Evolutionary conservation across 2,329 filamentous ascomycete genomes (phyloP).

Genomic region (Rhynchosporium graminicola): DNA sequence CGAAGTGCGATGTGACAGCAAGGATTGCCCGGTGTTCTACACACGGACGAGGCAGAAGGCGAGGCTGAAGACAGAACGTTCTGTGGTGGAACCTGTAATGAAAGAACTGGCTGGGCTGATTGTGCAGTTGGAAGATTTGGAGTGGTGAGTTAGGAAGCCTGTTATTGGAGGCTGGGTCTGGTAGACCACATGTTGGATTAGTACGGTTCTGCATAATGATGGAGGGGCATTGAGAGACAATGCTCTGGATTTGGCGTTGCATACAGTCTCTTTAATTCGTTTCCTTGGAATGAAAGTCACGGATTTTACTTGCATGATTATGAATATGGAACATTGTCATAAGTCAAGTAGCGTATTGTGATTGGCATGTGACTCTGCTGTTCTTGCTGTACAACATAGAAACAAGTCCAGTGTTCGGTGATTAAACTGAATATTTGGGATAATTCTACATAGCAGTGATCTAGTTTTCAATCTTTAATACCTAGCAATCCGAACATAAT

Average conservation of each 20-base stretch:
- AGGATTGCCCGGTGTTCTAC: conserved; percentile 93
- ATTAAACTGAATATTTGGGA: no score
- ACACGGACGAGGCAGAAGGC: conserved; percentile 65
- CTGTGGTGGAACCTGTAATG: conserved; percentile 45
- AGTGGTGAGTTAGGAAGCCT: conserved; percentile 32
- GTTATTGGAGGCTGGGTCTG: not conserved
- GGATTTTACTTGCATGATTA: not conserved
- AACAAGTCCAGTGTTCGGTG: no score
- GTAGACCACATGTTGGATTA: not conserved
- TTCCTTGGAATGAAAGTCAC: not conserved
- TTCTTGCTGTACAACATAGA: not conserved
- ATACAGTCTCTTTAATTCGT: not conserved
- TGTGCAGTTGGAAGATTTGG: conserved; percentile 31
- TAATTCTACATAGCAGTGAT: not conserved
- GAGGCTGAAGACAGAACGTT: conserved; percentile 44
- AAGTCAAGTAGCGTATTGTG: not conserved
- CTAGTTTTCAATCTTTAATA: no score
- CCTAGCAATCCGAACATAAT: no score
- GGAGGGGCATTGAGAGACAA: not conserved
- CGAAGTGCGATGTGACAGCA: conserved; percentile 81
- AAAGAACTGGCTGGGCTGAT: conserved; percentile 43
- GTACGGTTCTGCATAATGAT: conserved; percentile 8
- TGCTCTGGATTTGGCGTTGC: not conserved
- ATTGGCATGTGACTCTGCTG: not conserved
- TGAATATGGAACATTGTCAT: not conserved